Evolutionary conservation across 1,139 yeast genomes (phyloP).

Genomic region (Yamadazyma kanchanaburiensis): DNA sequence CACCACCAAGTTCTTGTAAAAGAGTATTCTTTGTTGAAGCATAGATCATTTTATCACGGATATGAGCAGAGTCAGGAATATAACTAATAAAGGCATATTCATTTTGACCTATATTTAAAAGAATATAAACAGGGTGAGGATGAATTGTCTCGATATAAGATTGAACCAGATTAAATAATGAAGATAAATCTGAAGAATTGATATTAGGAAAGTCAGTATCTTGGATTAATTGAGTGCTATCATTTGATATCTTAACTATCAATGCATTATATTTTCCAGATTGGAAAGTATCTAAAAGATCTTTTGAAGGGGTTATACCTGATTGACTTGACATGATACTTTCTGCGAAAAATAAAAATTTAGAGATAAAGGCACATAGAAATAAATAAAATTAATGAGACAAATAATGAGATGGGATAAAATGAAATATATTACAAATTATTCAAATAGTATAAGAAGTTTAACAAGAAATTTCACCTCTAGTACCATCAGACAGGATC

Average conservation of each 20-base stretch:
- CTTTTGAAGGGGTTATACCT: slow-evolving; percentile 56
- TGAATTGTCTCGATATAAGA: slow-evolving; percentile 30
- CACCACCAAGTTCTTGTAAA: slow-evolving; percentile 67
- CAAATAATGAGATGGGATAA: too few relatives aligned
- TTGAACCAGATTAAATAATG: slow-evolving; percentile 36
- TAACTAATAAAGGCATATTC: slow-evolving; percentile 64
- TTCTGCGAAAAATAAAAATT: too few relatives aligned
- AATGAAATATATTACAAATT: too few relatives aligned
- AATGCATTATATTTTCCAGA: slow-evolving; percentile 22
- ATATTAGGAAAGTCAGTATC: slow-evolving; percentile 30
- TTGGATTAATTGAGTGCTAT: slow-evolving; percentile 44
- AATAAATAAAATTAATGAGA: too few relatives aligned
- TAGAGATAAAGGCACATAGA: too few relatives aligned
- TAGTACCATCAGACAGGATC: slow-evolving; percentile 4
- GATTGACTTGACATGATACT: slow-evolving; percentile 67
- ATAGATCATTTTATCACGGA: slow-evolving; percentile 85
- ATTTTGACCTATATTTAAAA: slow-evolving; percentile 31
- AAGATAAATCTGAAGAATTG: slow-evolving; percentile 19
- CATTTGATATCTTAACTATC: slow-evolving; percentile 40
- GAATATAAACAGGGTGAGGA: slow-evolving; percentile 58
- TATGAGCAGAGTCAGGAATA: slow-evolving; percentile 85
- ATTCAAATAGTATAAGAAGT: too few relatives aligned
- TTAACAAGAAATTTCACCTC: slow-evolving; percentile 1
- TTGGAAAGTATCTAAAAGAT: slow-evolving; percentile 34
- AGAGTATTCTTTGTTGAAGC: slow-evolving; percentile 85